phyloP scores from a whole-genome alignment of 345 rosid genomes.

The Eucalyptus erythrocorys region DNA sequence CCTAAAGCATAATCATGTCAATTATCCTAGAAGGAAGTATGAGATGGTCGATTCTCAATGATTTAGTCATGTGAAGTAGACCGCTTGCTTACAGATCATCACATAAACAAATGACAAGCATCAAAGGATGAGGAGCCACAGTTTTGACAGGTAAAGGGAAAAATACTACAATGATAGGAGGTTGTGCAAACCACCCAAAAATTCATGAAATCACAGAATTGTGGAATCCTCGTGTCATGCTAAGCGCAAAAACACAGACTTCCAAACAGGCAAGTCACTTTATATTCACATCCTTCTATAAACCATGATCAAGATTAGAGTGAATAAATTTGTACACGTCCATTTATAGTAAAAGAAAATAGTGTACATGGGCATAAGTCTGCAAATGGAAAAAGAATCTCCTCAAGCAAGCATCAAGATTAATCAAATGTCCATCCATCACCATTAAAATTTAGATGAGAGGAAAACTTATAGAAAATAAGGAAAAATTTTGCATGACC shows the following conservation, averaged over 20 bases:
- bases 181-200: neutral
- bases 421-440: neutral
- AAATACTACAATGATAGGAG: neutral
- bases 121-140: neutral
- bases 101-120: neutral
- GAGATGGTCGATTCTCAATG: neutral
- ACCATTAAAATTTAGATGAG: neutral
- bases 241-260: neutral
- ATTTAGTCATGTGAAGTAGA: neutral
- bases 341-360: neutral
- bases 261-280: neutral
- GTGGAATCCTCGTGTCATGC: neutral
- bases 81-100: neutral
- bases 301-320: neutral
- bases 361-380: neutral
- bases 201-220: neutral
- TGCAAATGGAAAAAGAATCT: neutral
- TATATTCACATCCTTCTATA: neutral
- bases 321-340: neutral
- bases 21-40: neutral
- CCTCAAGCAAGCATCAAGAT: neutral
- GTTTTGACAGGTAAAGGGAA: neutral
- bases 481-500: conserved; percentile 72
- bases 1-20: neutral
- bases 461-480: conserved; percentile 56